Evolutionary conservation across 495 filamentous ascomycete species (phyloP), one percentile per base, ranked within the genome.

Genomic region (Talaromyces stipitatus): DNA sequence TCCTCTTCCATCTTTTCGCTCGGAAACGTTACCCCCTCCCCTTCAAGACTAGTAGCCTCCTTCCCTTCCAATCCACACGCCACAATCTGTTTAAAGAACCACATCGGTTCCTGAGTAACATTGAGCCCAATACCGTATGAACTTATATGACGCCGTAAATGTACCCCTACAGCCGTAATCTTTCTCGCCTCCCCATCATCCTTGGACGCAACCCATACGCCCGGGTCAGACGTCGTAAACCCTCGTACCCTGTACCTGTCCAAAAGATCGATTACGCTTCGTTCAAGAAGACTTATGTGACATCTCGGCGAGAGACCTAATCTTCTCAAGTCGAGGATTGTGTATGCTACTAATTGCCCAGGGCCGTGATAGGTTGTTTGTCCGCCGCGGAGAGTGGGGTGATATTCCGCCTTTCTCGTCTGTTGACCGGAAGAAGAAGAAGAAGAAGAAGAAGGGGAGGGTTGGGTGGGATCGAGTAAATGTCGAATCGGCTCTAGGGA

Each of bases 331-430:
- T 95, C 89, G 20, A 94, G 70, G 36, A 97, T 83, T 12, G 92
- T 89, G 69, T 95, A 98, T 11, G 90, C 85, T 23, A 96, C 89
- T 58, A 92, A 72, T 67, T 98, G 94, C 0, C 94, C 94, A 0
- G 94, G 94, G 0, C 94, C 94, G 66, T 98, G 94, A 75, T 95
- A 98, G 4, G 94, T 97, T 0, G 88, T 92, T 57, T 94, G 88
- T 0, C 94, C 94, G 60, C 94, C 94, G 46, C 94, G 85, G 7
- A 85, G 80, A 5, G 90, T 85, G 54, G 84, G 77, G 36, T 82
- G 67, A 62, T 95, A 79, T 18, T 84, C 80, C 18, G 90, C 88
- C 36, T 60, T 61, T 12, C 53, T 54, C n/a, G n/a, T n/a, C n/a
- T n/a, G n/a, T n/a, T n/a, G n/a, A n/a, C n/a, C n/a, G n/a, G n/a